Evolutionary conservation across 345 rosid genomes (phyloP).

Genomic region (Citrus sp.): DNA sequence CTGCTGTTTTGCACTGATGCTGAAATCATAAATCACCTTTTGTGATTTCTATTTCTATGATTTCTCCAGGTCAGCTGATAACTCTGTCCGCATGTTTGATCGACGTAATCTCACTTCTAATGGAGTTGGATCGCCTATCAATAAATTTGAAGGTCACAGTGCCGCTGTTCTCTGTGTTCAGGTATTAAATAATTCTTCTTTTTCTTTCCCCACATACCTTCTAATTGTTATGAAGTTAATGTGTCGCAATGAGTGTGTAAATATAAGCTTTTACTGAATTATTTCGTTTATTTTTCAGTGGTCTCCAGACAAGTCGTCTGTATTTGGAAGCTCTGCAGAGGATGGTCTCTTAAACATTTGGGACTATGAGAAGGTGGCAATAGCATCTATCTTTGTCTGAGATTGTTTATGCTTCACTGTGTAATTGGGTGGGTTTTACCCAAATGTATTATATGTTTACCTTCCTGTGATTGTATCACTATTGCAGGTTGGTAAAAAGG

Average conservation of each 20-base stretch:
- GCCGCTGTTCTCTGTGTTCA: slow-evolving; percentile 95
- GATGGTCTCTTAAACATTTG: slow-evolving; percentile 93
- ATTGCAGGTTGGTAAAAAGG: slow-evolving; percentile 49
- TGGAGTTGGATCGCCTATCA: slow-evolving; percentile 73
- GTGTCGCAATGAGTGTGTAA: background rate
- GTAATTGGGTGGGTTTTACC: background rate
- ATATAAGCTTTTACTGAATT: slow-evolving; percentile 4
- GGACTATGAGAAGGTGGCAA: slow-evolving; percentile 82
- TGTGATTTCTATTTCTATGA: slow-evolving; percentile 3
- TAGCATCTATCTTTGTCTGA: background rate
- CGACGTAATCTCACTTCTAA: slow-evolving; percentile 77
- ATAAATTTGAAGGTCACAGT: slow-evolving; percentile 82
- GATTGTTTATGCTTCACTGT: background rate
- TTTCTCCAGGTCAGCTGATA: slow-evolving; percentile 84
- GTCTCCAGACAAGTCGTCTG: slow-evolving; percentile 87
- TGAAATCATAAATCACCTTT: background rate
- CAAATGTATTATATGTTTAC: background rate
- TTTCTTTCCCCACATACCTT: background rate
- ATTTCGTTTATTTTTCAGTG: slow-evolving; percentile 46
- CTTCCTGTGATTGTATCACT: background rate
- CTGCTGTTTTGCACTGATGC: slow-evolving; percentile 2
- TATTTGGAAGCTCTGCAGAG: slow-evolving; percentile 95
- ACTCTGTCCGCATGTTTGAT: slow-evolving; percentile 84
- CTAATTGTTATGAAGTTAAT: background rate
- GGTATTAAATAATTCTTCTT: slow-evolving; percentile 35